Evolutionary conservation across 2,329 filamentous ascomycete genomes (phyloP).

Genomic region (Verticillium longisporum): DNA sequence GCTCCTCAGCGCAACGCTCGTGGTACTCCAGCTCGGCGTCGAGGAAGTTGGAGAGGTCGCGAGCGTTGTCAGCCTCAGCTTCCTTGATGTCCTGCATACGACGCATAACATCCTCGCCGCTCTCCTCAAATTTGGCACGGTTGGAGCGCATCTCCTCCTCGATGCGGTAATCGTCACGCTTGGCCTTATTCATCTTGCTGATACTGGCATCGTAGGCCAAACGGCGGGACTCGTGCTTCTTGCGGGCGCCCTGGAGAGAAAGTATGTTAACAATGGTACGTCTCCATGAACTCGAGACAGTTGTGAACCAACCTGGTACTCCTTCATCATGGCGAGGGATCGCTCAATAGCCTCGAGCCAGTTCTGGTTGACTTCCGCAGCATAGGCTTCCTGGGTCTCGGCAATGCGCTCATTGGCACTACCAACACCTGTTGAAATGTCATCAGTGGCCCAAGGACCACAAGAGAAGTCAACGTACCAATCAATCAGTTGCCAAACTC

Average conservation of each 20-base stretch:
- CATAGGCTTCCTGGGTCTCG: slow-evolving; percentile 77
- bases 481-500: slow-evolving; percentile 85
- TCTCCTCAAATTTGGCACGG: slow-evolving; percentile 95
- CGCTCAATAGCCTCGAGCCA: slow-evolving; percentile 92
- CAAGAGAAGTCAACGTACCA: slow-evolving; percentile 34
- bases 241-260: slow-evolving; percentile 59
- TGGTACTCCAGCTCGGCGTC: slow-evolving; percentile 89
- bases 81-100: slow-evolving; percentile 97
- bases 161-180: slow-evolving; percentile 86
- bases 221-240: slow-evolving; percentile 86
- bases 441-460: not conserved
- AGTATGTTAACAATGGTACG: slow-evolving; percentile 9
- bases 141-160: slow-evolving; percentile 88
- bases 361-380: slow-evolving; percentile 66
- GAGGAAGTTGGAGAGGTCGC: slow-evolving; percentile 72
- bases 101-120: slow-evolving; percentile 82
- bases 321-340: slow-evolving; percentile 90
- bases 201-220: slow-evolving; percentile 87
- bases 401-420: slow-evolving; percentile 84
- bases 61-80: slow-evolving; percentile 74
- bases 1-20: slow-evolving; percentile 80
- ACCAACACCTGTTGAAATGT: slow-evolving; percentile 53
- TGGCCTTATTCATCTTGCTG: slow-evolving; percentile 85
- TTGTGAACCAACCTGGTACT: slow-evolving; percentile 69
- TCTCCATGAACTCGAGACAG: not conserved